Conservation (phyloP, 129 eudicot species). For the Tagetes erecta region DNA sequence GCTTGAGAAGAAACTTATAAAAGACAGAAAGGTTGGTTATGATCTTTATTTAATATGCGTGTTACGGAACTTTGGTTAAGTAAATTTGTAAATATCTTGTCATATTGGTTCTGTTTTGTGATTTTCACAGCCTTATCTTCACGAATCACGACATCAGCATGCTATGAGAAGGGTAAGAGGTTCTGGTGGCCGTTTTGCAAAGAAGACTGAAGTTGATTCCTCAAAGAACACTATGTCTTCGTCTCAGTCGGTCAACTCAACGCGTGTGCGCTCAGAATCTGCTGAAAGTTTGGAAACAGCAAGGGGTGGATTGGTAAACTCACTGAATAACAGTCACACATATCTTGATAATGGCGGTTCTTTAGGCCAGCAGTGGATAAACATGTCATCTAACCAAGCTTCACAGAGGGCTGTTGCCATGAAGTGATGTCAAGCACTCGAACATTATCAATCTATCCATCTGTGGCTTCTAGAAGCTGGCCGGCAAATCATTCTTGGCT, state of each 20-base stretch:
- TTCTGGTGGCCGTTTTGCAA: slow-evolving; percentile 87
- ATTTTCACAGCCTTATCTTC: slow-evolving; percentile 78
- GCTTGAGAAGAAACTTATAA: slow-evolving; percentile 71
- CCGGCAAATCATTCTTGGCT: slow-evolving; percentile 98
- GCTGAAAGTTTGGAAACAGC: slow-evolving; percentile 29
- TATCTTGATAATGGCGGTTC: slow-evolving; percentile 35
- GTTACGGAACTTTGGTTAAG: not conserved
- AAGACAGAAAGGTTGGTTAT: slow-evolving; percentile 60
- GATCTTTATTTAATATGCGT: not conserved
- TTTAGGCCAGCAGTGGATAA: slow-evolving; percentile 54
- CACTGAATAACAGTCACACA: slow-evolving; percentile 20
- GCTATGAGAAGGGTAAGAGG: slow-evolving; percentile 84
- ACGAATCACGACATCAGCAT: slow-evolving; percentile 92
- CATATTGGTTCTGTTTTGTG: not conserved
- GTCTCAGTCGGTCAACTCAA: slow-evolving; percentile 37
- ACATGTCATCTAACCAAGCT: slow-evolving; percentile 40
- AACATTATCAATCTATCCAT: not conserved
- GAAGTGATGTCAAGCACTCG: slow-evolving; percentile 38
- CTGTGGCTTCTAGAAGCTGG: slow-evolving; percentile 41
- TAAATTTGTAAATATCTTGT: slow-evolving; percentile 12
- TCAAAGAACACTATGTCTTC: slow-evolving; percentile 41
- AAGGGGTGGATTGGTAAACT: slow-evolving; percentile 32
- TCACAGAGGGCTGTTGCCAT: slow-evolving; percentile 57
- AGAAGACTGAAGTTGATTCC: slow-evolving; percentile 50
- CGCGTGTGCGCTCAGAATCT: slow-evolving; percentile 38